Conservation (phyloP, 352 stramenopile species). For the Globisporangium paddicum region DNA sequence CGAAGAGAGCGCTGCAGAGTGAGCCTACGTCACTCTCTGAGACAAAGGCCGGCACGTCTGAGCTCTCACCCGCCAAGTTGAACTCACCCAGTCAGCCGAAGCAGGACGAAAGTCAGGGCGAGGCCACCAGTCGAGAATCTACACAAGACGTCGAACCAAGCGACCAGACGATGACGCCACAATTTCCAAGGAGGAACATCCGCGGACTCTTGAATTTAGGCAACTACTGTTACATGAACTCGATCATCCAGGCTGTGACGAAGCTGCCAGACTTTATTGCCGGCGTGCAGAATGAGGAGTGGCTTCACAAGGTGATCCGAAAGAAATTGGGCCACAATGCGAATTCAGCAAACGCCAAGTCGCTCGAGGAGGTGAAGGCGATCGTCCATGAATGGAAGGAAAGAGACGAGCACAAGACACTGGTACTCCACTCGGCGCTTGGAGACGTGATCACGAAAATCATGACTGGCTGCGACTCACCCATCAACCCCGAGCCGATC, state of each 20-base stretch:
- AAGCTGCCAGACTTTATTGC: conserved; percentile 62
- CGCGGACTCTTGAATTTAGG: conserved; percentile 94
- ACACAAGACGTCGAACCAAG: conserved; percentile 11
- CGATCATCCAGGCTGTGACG: conserved; percentile 84
- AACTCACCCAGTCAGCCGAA: not conserved
- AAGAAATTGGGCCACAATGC: conserved; percentile 28
- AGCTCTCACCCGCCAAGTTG: not conserved
- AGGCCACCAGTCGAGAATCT: conserved; percentile 9
- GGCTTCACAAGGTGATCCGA: conserved; percentile 49
- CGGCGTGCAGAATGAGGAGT: conserved; percentile 47
- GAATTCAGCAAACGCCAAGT: conserved; percentile 21
- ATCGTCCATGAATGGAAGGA: conserved; percentile 45
- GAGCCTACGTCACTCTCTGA: not conserved
- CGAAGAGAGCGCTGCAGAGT: conserved; percentile 17
- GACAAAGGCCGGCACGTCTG: not conserved
- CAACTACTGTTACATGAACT: conserved; percentile 94
- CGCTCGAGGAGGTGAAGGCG: conserved; percentile 38
- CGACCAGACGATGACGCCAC: not conserved
- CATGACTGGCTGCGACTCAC: conserved; percentile 49
- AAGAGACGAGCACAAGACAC: conserved; percentile 41
- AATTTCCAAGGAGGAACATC: conserved; percentile 9
- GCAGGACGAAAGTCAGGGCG: conserved; percentile 5
- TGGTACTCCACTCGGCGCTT: conserved; percentile 54
- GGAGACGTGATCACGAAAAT: conserved; percentile 55
- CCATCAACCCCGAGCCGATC: conserved; percentile 75